Percentiles rank a stretch among this genome's conserved stretches.
Conservation (phyloP, 495 filamentous ascomycete species). For the Articulospora tetracladia region DNA sequence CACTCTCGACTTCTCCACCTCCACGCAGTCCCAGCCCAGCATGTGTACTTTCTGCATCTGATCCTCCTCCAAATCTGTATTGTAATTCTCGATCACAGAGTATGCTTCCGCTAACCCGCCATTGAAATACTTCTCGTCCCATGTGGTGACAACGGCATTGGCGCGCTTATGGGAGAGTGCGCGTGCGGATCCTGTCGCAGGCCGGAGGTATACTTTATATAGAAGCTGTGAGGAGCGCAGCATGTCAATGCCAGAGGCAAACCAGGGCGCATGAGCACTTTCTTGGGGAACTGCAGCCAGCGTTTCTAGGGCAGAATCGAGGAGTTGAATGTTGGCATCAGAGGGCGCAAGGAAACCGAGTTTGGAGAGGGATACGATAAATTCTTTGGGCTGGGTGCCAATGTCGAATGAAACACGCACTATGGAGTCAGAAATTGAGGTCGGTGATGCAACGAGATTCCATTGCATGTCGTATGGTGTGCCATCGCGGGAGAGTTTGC, state of each 20-base stretch:
- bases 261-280: not conserved
- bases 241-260: not conserved
- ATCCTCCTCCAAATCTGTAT: not conserved
- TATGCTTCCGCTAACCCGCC: not conserved
- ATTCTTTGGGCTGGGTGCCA: not conserved
- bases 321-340: not conserved
- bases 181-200: not conserved
- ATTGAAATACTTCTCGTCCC: not conserved
- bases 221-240: not conserved
- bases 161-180: not conserved
- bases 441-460: not conserved
- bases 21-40: not conserved
- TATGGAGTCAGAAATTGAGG: not conserved
- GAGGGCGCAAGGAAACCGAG: not conserved
- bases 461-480: not conserved
- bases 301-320: not conserved
- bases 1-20: not conserved
- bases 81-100: not conserved
- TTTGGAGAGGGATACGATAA: not conserved
- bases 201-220: not conserved
- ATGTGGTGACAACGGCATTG: not conserved
- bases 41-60: not conserved
- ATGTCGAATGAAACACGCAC: not conserved
- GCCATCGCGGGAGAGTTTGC: not conserved
- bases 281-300: not conserved